Conservation (phyloP, 2,329 filamentous ascomycete genomes). For the Aspergillus pseudonomiae region DNA sequence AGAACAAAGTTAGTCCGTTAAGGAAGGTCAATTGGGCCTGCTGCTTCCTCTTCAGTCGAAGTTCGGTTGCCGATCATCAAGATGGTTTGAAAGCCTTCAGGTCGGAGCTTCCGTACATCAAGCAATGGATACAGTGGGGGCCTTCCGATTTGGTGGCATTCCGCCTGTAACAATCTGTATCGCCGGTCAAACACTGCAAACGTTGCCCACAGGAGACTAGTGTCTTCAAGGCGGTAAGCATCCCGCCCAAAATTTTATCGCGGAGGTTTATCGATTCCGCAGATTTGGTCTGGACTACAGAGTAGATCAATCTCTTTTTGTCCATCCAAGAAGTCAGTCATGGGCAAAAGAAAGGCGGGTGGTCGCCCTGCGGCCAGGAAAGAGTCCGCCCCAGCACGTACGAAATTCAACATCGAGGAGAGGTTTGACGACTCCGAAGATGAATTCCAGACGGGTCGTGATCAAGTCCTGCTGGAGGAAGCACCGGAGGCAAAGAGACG, state of each 20-base stretch:
- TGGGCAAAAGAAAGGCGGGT: conserved; percentile 70
- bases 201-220: conserved; percentile 18
- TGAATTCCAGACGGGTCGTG: conserved; percentile 84
- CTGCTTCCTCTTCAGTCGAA: conserved; percentile 9
- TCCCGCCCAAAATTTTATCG: conserved; percentile 40
- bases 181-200: conserved; percentile 24
- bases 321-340: conserved; percentile 27
- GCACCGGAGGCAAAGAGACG: conserved; percentile 76
- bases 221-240: conserved; percentile 33
- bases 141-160: neutral
- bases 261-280: conserved; percentile 23
- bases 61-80: neutral
- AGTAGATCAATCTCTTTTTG: neutral
- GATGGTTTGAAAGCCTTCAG: neutral
- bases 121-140: neutral
- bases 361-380: conserved; percentile 46
- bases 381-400: conserved; percentile 30
- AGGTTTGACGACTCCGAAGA: conserved; percentile 94
- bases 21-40: conserved; percentile 1
- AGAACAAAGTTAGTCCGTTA: neutral
- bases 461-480: conserved; percentile 85
- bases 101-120: neutral
- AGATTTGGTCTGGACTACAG: conserved; percentile 2
- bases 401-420: conserved; percentile 54
- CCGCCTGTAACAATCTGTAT: conserved; percentile 7